Conservation (phyloP, 495 filamentous ascomycete species). For the Letharia columbiana region DNA sequence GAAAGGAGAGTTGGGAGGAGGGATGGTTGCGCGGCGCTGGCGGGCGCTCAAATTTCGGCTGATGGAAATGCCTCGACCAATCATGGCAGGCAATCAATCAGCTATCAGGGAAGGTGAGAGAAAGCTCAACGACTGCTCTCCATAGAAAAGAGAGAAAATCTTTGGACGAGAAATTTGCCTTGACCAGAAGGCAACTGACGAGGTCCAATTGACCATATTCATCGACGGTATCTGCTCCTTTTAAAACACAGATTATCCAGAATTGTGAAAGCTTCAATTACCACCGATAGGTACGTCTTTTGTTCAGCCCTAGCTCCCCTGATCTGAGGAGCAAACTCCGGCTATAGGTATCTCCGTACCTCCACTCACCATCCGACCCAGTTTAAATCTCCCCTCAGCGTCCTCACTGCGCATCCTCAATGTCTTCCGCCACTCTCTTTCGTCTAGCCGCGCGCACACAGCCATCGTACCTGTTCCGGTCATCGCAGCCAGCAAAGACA, state of each 20-base stretch:
- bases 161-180: not conserved
- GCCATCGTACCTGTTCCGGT: slow-evolving; percentile 47
- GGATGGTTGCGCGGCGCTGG: not conserved
- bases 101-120: not conserved
- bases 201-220: not conserved
- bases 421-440: slow-evolving; percentile 62
- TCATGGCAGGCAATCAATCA: not conserved
- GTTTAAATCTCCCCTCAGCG: not conserved
- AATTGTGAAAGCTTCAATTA: too few relatives aligned
- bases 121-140: not conserved
- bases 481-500: slow-evolving; percentile 14
- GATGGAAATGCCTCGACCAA: not conserved
- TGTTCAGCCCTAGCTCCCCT: not conserved
- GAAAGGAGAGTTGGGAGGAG: not conserved
- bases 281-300: too few relatives aligned
- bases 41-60: slow-evolving; percentile 2
- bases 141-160: not conserved
- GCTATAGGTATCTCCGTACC: slow-evolving; percentile 10
- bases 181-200: not conserved
- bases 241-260: too few relatives aligned
- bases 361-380: not conserved
- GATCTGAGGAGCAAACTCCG: not conserved
- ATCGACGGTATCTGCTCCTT: not conserved
- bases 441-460: slow-evolving; percentile 62
- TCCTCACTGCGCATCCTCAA: slow-evolving; percentile 32